Percentiles rank a stretch among this genome's conserved stretches.
phyloP scores from a whole-genome alignment of 2,329 filamentous ascomycete species.

The Fulvia fulva region DNA sequence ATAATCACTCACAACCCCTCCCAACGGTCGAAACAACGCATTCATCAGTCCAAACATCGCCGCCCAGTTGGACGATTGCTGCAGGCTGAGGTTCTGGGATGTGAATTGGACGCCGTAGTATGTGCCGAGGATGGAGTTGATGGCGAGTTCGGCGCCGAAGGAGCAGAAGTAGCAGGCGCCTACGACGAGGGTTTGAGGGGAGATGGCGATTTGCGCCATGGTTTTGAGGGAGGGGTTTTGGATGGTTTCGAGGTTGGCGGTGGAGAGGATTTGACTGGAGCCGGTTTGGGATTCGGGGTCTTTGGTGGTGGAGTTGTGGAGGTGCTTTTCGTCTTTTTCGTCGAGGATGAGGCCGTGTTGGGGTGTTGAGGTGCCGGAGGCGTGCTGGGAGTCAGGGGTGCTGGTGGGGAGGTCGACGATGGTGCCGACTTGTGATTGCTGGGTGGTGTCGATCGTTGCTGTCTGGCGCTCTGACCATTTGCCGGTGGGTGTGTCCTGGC shows the following conservation, averaged over 20 bases:
- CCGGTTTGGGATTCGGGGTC: constrained; percentile 44
- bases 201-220: constrained; percentile 58
- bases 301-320: constrained; percentile 35
- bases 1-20: constrained; percentile 58
- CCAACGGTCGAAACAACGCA: constrained; percentile 62
- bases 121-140: constrained; percentile 58
- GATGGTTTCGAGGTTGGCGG: constrained; percentile 58
- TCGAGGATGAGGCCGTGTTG: constrained; percentile 29
- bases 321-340: constrained; percentile 38
- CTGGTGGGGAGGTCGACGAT: constrained; percentile 51
- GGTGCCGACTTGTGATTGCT: constrained; percentile 40
- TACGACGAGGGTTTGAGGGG: constrained; percentile 53
- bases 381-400: constrained; percentile 19
- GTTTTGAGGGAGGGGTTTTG: constrained; percentile 60
- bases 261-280: constrained; percentile 52
- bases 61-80: constrained; percentile 57
- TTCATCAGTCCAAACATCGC: constrained; percentile 75
- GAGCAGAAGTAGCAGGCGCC: constrained; percentile 56
- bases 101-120: constrained; percentile 57
- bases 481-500: constrained; percentile 78
- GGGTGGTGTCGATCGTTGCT: constrained; percentile 53
- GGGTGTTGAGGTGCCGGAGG: constrained; percentile 30
- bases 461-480: constrained; percentile 69
- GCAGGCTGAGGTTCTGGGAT: constrained; percentile 45
- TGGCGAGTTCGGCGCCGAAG: constrained; percentile 57